Evolutionary conservation across 2,329 filamentous ascomycete genomes (phyloP), one percentile per base, ranked within the genome.

Genomic region (Fusarium chlamydosporum): DNA sequence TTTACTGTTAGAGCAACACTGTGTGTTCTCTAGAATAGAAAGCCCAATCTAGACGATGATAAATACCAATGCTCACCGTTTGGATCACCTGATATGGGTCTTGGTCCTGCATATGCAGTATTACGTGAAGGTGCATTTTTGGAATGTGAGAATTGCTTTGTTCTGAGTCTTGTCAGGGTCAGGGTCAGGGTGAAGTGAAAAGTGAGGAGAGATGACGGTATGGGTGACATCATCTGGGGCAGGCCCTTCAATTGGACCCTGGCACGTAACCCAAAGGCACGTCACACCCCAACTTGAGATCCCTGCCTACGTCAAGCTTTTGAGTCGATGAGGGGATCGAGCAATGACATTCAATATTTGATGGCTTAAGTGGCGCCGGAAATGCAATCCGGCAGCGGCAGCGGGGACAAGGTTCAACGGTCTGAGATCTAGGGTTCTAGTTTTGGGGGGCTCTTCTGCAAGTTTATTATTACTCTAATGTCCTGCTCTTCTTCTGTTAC

Each of bases 161-260:
- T 58, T 35, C 23, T 51, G 20, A 41, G 43, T 42, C 20, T 37
- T n/a, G 20, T 29, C 47, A 38, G 31, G 35, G 48, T n/a, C n/a
- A n/a, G n/a, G n/a, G n/a, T n/a, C n/a, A n/a, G n/a, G n/a, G n/a
- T n/a, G n/a, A n/a, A n/a, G n/a, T 9, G 15, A 31, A 33, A 16
- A n/a, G 45, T 45, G 53, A 58, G 53, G 51, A 41, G 47, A 40
- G 23, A 63, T 67, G 67, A 69, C 66, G 66, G 52, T 61, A n/a
- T 65, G 34, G 6, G 62, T 75, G 73, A 75, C 73, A 73, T 75
- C 73, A 75, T 65, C 13, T 13, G 10, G 37, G 27, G 8, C 42
- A 13, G 37, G 34, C 29, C 15, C 13, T 54, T 45, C 46, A 31
- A 54, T 54, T 57, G 38, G 52, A 41, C 53, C 61, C 31, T 59